A percentile compares a stretch with the other conserved stretches of the same genome.
Evolutionary conservation across 345 rosid genomes (phyloP).

Genomic region (Eucalyptus regnans): DNA sequence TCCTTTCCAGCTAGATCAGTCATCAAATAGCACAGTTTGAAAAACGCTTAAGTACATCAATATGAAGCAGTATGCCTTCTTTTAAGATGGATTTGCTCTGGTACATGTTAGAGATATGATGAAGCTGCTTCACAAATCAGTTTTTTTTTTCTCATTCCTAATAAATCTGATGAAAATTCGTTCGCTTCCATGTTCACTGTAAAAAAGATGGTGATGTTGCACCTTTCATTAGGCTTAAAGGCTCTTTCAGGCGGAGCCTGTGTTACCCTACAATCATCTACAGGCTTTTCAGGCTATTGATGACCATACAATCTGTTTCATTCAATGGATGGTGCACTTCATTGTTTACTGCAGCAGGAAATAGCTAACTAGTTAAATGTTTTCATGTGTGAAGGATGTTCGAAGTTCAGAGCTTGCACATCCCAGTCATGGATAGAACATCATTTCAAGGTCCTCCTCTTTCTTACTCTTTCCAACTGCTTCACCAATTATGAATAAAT

Average conservation of each 20-base stretch:
- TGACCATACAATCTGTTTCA: background rate
- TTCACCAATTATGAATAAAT: background rate
- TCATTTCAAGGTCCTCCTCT: conserved; percentile 36
- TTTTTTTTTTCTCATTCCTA: background rate
- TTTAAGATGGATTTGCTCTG: background rate
- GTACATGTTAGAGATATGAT: background rate
- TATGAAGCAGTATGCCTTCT: background rate
- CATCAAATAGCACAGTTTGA: background rate
- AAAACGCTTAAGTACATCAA: background rate
- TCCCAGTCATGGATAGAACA: conserved; percentile 62
- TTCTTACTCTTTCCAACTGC: background rate
- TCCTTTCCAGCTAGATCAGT: background rate
- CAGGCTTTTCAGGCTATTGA: background rate
- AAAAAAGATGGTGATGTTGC: background rate
- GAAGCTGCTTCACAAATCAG: background rate
- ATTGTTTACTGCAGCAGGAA: background rate
- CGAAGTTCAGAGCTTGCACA: conserved; percentile 67
- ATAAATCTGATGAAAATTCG: background rate
- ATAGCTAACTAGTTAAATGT: background rate
- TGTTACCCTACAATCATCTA: background rate
- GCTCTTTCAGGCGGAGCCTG: background rate
- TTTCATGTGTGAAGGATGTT: conserved; percentile 35
- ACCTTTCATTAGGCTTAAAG: background rate
- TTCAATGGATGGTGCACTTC: background rate
- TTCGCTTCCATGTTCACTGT: background rate